Evolutionary conservation across 2,329 filamentous ascomycete genomes (phyloP).

Genomic region (Trichoderma sp.): DNA sequence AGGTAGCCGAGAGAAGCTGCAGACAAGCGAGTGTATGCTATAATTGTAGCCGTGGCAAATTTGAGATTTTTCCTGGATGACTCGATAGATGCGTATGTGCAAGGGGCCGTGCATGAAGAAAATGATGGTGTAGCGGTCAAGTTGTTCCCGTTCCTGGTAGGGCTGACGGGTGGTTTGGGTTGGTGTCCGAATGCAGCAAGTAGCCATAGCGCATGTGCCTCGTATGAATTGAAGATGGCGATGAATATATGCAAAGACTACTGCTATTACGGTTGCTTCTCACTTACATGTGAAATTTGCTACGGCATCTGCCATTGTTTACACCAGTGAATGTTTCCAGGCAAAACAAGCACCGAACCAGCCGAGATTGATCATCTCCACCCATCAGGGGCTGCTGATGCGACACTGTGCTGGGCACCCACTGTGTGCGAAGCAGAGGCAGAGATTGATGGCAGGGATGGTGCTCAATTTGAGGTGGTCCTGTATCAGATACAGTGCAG

Average conservation of each 20-base stretch:
- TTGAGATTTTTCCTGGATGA: neutral
- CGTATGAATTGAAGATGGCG: neutral
- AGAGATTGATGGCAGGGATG: neutral
- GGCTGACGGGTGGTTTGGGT: neutral
- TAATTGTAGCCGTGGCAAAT: neutral
- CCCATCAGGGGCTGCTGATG: conserved; percentile 16
- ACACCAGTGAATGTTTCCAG: no score
- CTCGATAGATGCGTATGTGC: neutral
- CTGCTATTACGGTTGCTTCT: no score
- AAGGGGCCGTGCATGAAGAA: neutral
- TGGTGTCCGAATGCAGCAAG: neutral
- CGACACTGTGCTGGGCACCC: conserved; percentile 6
- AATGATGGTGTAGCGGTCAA: conserved; percentile 5
- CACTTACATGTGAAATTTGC: neutral
- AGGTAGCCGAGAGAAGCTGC: conserved; percentile 7
- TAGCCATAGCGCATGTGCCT: neutral
- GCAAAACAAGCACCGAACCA: conserved; percentile 9
- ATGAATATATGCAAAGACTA: neutral
- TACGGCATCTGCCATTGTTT: neutral
- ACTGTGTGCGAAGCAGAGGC: neutral
- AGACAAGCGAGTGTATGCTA: conserved; percentile 7
- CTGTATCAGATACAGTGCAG: conserved; percentile 24
- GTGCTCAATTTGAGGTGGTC: conserved; percentile 6
- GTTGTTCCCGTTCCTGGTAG: conserved; percentile 21
- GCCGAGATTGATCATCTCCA: conserved; percentile 26